A percentile compares a stretch with the other conserved stretches of the same genome.
Conservation (phyloP, 2,329 filamentous ascomycete genomes). For the Torrubiella hemipterigena region DNA sequence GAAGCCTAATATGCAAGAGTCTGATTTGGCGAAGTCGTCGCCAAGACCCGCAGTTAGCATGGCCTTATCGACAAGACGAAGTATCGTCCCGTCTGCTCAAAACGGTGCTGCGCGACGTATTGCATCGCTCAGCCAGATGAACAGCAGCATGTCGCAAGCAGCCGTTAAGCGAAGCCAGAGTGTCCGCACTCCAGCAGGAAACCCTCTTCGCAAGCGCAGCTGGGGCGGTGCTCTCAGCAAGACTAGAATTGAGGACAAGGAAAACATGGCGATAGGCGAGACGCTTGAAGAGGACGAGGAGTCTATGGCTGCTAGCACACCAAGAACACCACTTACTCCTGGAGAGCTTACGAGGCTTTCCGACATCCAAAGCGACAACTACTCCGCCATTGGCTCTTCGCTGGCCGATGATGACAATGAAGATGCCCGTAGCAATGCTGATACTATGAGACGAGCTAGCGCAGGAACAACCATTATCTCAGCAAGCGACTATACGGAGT, state of each 20-base stretch:
- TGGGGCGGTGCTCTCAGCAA: slow-evolving; percentile 47
- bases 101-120: slow-evolving; percentile 62
- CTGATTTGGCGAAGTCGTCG: slow-evolving; percentile 12
- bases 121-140: slow-evolving; percentile 82
- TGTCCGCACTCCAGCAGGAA: slow-evolving; percentile 47
- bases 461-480: slow-evolving; percentile 35
- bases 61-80: slow-evolving; percentile 41
- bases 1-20: slow-evolving; percentile 20
- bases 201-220: slow-evolving; percentile 51
- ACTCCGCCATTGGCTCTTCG: slow-evolving; percentile 12
- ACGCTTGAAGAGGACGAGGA: slow-evolving; percentile 45
- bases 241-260: slow-evolving; percentile 46
- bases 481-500: slow-evolving; percentile 22
- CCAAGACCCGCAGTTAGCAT: slow-evolving; percentile 33
- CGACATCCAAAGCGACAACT: slow-evolving; percentile 13
- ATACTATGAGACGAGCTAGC: slow-evolving; percentile 35
- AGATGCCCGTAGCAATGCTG: slow-evolving; percentile 33
- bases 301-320: slow-evolving; percentile 9
- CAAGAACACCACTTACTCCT: no score
- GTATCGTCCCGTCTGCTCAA: slow-evolving; percentile 30
- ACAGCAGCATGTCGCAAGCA: slow-evolving; percentile 53
- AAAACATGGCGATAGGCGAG: slow-evolving; percentile 52
- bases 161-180: slow-evolving; percentile 69
- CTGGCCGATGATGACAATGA: slow-evolving; percentile 10
- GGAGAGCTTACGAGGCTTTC: slow-evolving; percentile 3